phyloP scores from a whole-genome alignment of 2,329 filamentous ascomycete genomes.

The Alternaria dauci region DNA sequence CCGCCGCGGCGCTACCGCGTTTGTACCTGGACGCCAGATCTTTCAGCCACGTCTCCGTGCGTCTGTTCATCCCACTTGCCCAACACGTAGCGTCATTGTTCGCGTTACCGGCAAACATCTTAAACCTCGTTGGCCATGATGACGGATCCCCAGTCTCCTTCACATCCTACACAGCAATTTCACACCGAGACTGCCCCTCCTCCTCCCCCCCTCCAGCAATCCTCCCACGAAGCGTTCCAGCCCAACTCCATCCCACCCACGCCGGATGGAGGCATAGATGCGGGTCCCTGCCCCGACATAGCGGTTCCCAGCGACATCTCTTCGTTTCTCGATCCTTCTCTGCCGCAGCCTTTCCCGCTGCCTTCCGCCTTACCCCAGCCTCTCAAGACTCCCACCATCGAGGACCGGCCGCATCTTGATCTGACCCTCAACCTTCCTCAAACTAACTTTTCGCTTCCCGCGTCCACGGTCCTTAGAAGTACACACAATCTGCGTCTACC shows the following conservation, averaged over 20 bases:
- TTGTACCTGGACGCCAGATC: slow-evolving; percentile 33
- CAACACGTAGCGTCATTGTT: slow-evolving; percentile 21
- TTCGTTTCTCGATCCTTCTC: slow-evolving; percentile 40
- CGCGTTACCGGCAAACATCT: slow-evolving; percentile 21
- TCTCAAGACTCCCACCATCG: slow-evolving; percentile 37
- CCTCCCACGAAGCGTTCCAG: slow-evolving; percentile 3
- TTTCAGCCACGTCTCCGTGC: slow-evolving; percentile 36
- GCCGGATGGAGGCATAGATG: slow-evolving; percentile 27
- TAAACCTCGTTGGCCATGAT: slow-evolving; percentile 23
- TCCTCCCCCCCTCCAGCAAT: slow-evolving; percentile 1
- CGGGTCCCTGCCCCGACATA: slow-evolving; percentile 25
- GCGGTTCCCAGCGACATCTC: slow-evolving; percentile 24
- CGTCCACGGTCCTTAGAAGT: slow-evolving; percentile 42
- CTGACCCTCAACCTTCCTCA: slow-evolving; percentile 38
- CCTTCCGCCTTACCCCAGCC: slow-evolving; percentile 33
- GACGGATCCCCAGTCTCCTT: slow-evolving; percentile 20
- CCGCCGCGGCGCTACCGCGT: slow-evolving; percentile 31
- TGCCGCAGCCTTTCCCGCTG: slow-evolving; percentile 41
- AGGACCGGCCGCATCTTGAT: slow-evolving; percentile 37
- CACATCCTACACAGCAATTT: slow-evolving; percentile 22
- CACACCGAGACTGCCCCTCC: slow-evolving; percentile 21
- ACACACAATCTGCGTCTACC: slow-evolving; percentile 59
- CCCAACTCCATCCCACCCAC: slow-evolving; percentile 30
- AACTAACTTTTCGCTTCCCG: slow-evolving; percentile 41
- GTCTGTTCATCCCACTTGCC: slow-evolving; percentile 27